These are phyloP conservation scores for Macrocybe gigantea DNA, from an alignment of 768 basidiomycete genomes.

Conservation along the genomic window DNA sequence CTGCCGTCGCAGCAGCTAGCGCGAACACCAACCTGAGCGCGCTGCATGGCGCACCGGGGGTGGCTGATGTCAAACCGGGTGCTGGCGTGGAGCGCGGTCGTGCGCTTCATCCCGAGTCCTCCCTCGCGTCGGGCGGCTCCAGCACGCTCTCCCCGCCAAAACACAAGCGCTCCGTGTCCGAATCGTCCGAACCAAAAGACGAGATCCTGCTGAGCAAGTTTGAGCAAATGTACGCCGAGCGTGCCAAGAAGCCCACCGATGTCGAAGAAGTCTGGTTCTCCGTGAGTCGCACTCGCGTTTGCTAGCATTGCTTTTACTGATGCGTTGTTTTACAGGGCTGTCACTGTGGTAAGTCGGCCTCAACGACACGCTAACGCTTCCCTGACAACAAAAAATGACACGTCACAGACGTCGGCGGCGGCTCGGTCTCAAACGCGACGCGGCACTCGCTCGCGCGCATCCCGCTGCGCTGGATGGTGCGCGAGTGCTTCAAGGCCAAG, in stretches of 20 bases:
- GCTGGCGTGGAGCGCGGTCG: too few species aligned
- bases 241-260: constrained; percentile 19
- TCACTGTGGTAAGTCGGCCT: constrained; percentile 31
- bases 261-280: constrained; percentile 71
- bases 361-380: background rate
- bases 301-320: background rate
- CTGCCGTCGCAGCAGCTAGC: too few species aligned
- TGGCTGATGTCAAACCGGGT: too few species aligned
- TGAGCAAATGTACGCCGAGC: constrained; percentile 26
- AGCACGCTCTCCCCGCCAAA: background rate
- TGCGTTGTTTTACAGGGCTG: constrained; percentile 29
- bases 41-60: too few species aligned
- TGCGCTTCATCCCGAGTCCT: too few species aligned
- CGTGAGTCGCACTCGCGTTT: constrained; percentile 19
- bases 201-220: constrained; percentile 21
- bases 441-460: constrained; percentile 42
- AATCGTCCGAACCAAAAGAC: constrained; percentile 2
- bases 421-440: constrained; percentile 39
- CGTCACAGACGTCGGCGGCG: constrained; percentile 50
- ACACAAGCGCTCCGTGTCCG: background rate
- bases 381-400: background rate
- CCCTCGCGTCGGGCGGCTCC: background rate
- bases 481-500: constrained; percentile 52
- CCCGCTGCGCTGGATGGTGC: constrained; percentile 64
- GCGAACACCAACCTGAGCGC: too few species aligned